Evolutionary conservation across 371 early-diverging fungal species (phyloP), one percentile per base, ranked within the genome.

Genomic region (Mortierella sp.): DNA sequence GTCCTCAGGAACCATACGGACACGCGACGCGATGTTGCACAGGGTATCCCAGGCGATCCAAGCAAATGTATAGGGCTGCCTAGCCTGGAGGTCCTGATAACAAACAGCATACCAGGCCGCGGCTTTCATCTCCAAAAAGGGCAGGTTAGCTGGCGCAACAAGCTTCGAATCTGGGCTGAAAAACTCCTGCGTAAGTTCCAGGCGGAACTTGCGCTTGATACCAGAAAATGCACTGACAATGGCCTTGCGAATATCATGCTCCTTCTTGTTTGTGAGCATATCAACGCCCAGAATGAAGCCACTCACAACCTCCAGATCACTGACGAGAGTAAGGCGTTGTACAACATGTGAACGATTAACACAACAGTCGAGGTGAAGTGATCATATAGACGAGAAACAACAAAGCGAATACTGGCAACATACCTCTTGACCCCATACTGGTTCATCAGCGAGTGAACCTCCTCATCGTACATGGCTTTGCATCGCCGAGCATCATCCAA

Each of bases 61-160:
- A n/a, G 88, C 86, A 58, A 92, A 92, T 24, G 89, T 84, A 19
- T 89, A 64, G 26, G 83, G 61, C n/a, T 81, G 62, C 11, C 67
- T 76, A 12, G 48, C 48, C 4, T 68, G 69, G 43, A 57, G 44
- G 42, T 76, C 70, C 42, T 89, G 84, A 61, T 93, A 93, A 0
- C 90, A 85, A 9, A 87, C 90, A 51, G 88, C 89, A 52, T 93
- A 92, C 93, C 93, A 93, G 0, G 92, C 91, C 0, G 87, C 87
- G 0, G 92, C 93, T 62, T 91, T 92, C 70, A 21, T 58, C 41
- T 70, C 59, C 34, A 57, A 15, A 19, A 12, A 62, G 27, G 28
- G 49, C 41, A 23, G 53, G 64, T 52, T 76, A 58, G 3, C 86
- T 70, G 39, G 82, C 61, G 27, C 56, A 42, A 34, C 56, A 4